Evolutionary conservation across 2,329 filamentous ascomycete genomes (phyloP).

Genomic region (Exophiala alcalophila): DNA sequence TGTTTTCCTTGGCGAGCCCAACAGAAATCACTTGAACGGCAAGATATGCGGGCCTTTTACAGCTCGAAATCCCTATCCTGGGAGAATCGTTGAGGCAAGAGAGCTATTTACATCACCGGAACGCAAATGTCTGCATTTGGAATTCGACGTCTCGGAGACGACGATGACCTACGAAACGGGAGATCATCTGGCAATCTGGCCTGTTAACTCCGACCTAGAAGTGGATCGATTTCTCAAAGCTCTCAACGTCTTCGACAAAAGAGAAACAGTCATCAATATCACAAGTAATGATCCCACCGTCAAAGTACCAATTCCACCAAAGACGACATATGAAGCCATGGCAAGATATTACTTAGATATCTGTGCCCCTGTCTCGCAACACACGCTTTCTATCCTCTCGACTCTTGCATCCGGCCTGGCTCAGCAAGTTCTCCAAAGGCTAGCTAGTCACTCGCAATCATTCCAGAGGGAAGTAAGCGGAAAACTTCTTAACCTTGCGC

Average conservation of each 20-base stretch:
- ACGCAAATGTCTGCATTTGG: conserved; percentile 93
- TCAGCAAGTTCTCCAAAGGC: conserved; percentile 82
- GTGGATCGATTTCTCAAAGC: conserved; percentile 84
- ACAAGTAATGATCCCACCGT: conserved; percentile 91
- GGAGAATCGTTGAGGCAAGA: conserved; percentile 82
- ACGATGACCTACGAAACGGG: conserved; percentile 92
- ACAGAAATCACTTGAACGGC: conserved; percentile 90
- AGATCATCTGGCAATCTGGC: conserved; percentile 96
- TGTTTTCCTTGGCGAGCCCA: conserved; percentile 93
- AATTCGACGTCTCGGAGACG: conserved; percentile 84
- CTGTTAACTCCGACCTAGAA: conserved; percentile 87
- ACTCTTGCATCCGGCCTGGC: conserved; percentile 79
- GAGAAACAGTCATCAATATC: conserved; percentile 76
- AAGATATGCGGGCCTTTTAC: conserved; percentile 84
- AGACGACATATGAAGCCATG: conserved; percentile 92
- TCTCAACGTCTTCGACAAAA: conserved; percentile 71
- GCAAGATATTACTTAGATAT: conserved; percentile 96
- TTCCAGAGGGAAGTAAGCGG: conserved; percentile 81
- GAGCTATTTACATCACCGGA: conserved; percentile 87
- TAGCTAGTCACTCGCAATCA: conserved; percentile 90
- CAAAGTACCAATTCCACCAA: conserved; percentile 95
- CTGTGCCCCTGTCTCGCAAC: conserved; percentile 89
- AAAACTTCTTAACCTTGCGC: conserved; percentile 83
- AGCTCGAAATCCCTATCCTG: conserved; percentile 93
- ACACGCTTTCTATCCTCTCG: conserved; percentile 82